Conservation (phyloP, 371 early-diverging fungal genomes). For the Thermomucor indicae-seudaticae region DNA sequence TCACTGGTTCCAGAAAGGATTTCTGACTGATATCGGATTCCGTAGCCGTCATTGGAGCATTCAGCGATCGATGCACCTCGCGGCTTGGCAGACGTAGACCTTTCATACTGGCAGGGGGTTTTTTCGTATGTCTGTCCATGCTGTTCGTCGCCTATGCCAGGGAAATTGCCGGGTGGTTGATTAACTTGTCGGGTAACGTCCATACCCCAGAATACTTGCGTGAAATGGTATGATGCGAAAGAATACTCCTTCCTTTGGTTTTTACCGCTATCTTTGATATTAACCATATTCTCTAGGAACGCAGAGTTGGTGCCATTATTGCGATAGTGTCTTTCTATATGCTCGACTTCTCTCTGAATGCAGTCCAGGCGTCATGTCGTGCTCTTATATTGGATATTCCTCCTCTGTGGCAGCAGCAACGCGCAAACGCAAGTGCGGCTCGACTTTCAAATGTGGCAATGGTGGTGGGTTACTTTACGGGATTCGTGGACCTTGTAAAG, state of each 20-base stretch:
- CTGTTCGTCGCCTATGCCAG: slow-evolving; percentile 59
- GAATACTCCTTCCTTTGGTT: no score
- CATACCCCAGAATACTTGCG: slow-evolving; percentile 1
- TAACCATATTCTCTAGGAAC: slow-evolving; percentile 17
- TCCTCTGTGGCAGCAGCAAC: slow-evolving; percentile 64
- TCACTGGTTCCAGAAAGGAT: no score
- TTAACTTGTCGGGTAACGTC: neutral
- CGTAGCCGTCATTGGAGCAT: slow-evolving; percentile 46
- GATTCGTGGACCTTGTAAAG: slow-evolving; percentile 55
- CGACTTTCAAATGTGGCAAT: slow-evolving; percentile 70
- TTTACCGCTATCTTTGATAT: slow-evolving; percentile 1
- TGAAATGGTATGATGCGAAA: slow-evolving; percentile 25
- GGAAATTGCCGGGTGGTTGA: slow-evolving; percentile 33
- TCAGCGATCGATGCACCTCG: slow-evolving; percentile 53
- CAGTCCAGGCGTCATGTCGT: slow-evolving; percentile 65
- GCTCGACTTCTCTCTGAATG: slow-evolving; percentile 79
- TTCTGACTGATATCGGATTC: neutral
- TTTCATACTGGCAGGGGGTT: slow-evolving; percentile 51
- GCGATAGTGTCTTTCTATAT: slow-evolving; percentile 70
- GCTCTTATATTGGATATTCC: slow-evolving; percentile 74
- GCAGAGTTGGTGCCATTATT: slow-evolving; percentile 40
- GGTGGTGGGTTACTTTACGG: slow-evolving; percentile 66
- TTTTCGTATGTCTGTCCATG: slow-evolving; percentile 54
- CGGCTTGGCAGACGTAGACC: slow-evolving; percentile 53
- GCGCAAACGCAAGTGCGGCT: slow-evolving; percentile 70